Percentiles rank a stretch among this genome's conserved stretches.
These are phyloP conservation scores for Ustilago bromivora DNA, from an alignment of 1,284 basidiomycete species.

Conservation along the genomic window DNA sequence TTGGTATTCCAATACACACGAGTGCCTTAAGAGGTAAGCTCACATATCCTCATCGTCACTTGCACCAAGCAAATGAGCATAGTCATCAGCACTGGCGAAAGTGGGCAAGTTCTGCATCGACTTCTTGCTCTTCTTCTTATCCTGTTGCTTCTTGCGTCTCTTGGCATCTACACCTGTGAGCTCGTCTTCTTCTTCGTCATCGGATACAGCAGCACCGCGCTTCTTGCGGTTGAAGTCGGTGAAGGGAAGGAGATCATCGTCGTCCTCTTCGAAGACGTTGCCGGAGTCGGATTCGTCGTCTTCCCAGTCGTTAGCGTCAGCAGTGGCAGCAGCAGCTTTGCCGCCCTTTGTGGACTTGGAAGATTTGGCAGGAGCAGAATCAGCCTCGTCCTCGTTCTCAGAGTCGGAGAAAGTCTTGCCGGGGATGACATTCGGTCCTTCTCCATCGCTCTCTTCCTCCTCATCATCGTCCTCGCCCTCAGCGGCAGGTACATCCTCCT, in stretches of 20 bases:
- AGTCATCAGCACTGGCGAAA: slow-evolving; percentile 95
- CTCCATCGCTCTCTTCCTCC: slow-evolving; percentile 21
- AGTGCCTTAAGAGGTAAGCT: neutral
- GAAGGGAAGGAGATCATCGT: slow-evolving; percentile 67
- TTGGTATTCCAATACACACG: neutral
- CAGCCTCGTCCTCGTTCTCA: slow-evolving; percentile 18
- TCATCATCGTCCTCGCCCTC: slow-evolving; percentile 58
- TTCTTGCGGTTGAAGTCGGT: slow-evolving; percentile 50
- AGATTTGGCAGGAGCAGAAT: neutral
- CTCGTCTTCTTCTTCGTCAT: slow-evolving; percentile 36
- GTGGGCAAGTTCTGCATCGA: slow-evolving; percentile 78
- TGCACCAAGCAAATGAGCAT: slow-evolving; percentile 81
- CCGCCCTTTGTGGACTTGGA: neutral
- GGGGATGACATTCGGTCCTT: slow-evolving; percentile 36
- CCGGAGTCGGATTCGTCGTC: slow-evolving; percentile 51
- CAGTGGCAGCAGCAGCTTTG: neutral
- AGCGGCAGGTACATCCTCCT: slow-evolving; percentile 34
- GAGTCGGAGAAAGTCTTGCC: slow-evolving; percentile 54
- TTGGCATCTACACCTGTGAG: slow-evolving; percentile 34
- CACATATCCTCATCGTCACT: slow-evolving; percentile 75
- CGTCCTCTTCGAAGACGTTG: slow-evolving; percentile 65
- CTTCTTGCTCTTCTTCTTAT: slow-evolving; percentile 78
- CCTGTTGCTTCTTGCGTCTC: slow-evolving; percentile 59
- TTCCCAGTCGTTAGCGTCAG: slow-evolving; percentile 28
- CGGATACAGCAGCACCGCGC: slow-evolving; percentile 10